Evolutionary conservation across 2,329 filamentous ascomycete species (phyloP).

Genomic region (Fonsecaea pedrosoi): DNA sequence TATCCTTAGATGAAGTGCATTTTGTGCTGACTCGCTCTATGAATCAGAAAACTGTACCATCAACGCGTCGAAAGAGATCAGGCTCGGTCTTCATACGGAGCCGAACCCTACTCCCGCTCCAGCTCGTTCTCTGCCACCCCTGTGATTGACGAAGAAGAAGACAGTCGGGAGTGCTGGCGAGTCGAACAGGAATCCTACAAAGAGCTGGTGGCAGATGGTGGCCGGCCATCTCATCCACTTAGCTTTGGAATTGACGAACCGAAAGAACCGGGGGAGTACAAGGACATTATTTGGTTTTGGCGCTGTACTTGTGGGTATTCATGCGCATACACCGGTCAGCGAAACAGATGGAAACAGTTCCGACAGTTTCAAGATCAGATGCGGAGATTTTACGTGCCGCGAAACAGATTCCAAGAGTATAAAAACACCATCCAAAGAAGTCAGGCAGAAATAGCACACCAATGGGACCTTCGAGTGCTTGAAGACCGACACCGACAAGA

Average conservation of each 20-base stretch:
- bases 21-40: too few species aligned
- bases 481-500: slow-evolving; percentile 24
- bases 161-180: slow-evolving; percentile 11
- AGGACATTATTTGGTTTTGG: slow-evolving; percentile 16
- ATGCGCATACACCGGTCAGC: neutral
- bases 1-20: too few species aligned
- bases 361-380: slow-evolving; percentile 18
- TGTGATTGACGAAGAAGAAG: neutral
- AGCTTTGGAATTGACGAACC: slow-evolving; percentile 10
- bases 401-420: slow-evolving; percentile 2
- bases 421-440: slow-evolving; percentile 15
- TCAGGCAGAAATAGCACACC: slow-evolving; percentile 15
- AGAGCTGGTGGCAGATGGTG: slow-evolving; percentile 16
- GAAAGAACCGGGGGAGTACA: slow-evolving; percentile 10
- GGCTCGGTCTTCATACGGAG: slow-evolving; percentile 15
- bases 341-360: slow-evolving; percentile 7
- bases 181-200: slow-evolving; percentile 19
- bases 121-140: neutral
- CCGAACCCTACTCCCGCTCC: slow-evolving; percentile 12
- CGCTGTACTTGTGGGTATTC: neutral
- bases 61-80: slow-evolving; percentile 15
- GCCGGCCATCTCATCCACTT: slow-evolving; percentile 22
- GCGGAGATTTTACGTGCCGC: slow-evolving; percentile 13
- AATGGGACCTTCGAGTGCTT: slow-evolving; percentile 24
- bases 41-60: slow-evolving; percentile 14